These are phyloP conservation scores for Exophiala sp. DNA, from an alignment of 2,329 filamentous ascomycete genomes.

Conservation along the genomic window DNA sequence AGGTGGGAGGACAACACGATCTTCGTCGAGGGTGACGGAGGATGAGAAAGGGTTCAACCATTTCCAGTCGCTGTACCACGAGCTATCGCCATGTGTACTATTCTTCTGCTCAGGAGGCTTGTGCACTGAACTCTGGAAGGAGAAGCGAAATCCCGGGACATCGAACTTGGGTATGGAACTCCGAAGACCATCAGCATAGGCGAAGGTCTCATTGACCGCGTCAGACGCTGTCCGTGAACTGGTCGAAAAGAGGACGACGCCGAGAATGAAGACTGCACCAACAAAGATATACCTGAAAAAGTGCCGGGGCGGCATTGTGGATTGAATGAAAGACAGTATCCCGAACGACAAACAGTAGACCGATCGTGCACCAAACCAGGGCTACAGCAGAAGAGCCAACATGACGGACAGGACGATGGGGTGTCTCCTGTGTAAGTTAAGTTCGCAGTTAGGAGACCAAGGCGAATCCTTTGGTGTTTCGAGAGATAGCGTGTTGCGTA, in stretches of 20 bases:
- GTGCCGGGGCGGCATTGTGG: constrained; percentile 23
- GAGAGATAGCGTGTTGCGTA: not conserved
- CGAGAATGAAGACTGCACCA: constrained; percentile 40
- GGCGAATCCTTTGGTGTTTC: not conserved
- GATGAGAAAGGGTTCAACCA: constrained; percentile 90
- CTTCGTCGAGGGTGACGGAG: constrained; percentile 70
- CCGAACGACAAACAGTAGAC: constrained; percentile 7
- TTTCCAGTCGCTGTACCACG: constrained; percentile 84
- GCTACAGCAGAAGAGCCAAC: not conserved
- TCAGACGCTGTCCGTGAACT: constrained; percentile 35
- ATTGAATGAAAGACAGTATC: constrained; percentile 5
- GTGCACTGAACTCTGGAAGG: constrained; percentile 65
- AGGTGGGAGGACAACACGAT: constrained; percentile 74
- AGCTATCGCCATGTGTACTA: constrained; percentile 69
- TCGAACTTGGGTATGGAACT: constrained; percentile 44
- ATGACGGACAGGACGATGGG: not conserved
- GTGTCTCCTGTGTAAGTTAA: not conserved
- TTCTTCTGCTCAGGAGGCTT: constrained; percentile 68
- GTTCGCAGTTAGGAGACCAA: too few relatives aligned
- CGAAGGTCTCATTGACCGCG: constrained; percentile 24
- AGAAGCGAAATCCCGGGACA: constrained; percentile 47
- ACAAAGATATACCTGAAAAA: constrained; percentile 37
- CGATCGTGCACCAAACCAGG: constrained; percentile 3
- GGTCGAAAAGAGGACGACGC: constrained; percentile 42
- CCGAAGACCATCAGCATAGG: constrained; percentile 23